phyloP scores from a whole-genome alignment of 108 stramenopile genomes.

The Aurantiochytrium sp. region DNA sequence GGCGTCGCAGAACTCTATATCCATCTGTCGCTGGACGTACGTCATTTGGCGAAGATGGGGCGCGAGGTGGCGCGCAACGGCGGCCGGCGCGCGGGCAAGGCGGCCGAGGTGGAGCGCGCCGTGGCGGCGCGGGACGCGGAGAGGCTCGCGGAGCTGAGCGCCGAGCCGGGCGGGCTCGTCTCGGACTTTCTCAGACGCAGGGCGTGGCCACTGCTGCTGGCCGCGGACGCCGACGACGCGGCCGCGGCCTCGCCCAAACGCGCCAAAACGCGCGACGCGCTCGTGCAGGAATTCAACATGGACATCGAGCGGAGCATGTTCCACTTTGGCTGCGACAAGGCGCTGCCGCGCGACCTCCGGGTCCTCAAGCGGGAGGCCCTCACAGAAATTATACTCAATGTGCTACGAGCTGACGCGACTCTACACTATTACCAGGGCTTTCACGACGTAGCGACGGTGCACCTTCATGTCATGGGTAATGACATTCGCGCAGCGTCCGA shows the following conservation, averaged over 20 bases:
- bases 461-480: conserved; percentile 30
- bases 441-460: conserved; percentile 32
- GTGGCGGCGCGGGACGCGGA: background rate
- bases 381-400: conserved; percentile 27
- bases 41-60: too few species aligned
- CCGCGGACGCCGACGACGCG: background rate
- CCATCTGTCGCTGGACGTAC: too few species aligned
- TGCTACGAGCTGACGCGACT: conserved; percentile 22
- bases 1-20: too few species aligned
- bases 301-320: conserved; percentile 1
- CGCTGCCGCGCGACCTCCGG: conserved; percentile 15
- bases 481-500: conserved; percentile 16
- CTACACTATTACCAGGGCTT: conserved; percentile 42
- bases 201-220: background rate
- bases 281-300: background rate
- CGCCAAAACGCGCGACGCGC: background rate
- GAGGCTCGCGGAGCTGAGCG: background rate
- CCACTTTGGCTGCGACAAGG: background rate
- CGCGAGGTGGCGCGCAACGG: too few species aligned
- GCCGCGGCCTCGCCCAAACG: background rate
- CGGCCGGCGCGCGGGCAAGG: background rate
- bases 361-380: conserved; percentile 33
- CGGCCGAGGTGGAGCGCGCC: background rate
- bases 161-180: background rate
- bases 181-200: background rate